Conservation (phyloP, 2,329 filamentous ascomycete genomes). For the Neopestalotiopsis sp. region DNA sequence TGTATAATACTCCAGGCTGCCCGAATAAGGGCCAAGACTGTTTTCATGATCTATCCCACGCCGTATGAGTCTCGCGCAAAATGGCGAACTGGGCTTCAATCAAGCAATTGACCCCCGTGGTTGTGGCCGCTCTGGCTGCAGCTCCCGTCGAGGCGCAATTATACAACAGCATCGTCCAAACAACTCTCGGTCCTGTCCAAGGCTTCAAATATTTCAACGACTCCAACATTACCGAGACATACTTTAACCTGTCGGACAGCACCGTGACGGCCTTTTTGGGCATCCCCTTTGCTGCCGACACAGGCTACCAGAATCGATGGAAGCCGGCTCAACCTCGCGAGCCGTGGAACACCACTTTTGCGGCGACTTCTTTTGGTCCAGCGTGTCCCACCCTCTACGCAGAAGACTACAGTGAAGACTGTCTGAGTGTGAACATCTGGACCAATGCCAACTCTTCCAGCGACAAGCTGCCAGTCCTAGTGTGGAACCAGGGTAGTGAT, state of each 20-base stretch:
- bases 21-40: too few relatives aligned
- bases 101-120: neutral
- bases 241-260: slow-evolving; percentile 4
- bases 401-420: slow-evolving; percentile 24
- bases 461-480: slow-evolving; percentile 3
- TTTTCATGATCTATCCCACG: too few relatives aligned
- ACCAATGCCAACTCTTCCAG: slow-evolving; percentile 7
- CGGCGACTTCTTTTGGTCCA: slow-evolving; percentile 26
- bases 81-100: neutral
- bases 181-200: neutral
- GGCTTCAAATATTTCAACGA: slow-evolving; percentile 12
- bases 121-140: neutral
- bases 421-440: slow-evolving; percentile 31
- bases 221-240: slow-evolving; percentile 4
- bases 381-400: slow-evolving; percentile 25
- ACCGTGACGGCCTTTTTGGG: slow-evolving; percentile 17
- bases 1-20: too few relatives aligned
- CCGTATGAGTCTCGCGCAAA: too few relatives aligned
- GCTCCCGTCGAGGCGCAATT: neutral
- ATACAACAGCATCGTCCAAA: slow-evolving; percentile 5
- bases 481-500: slow-evolving; percentile 8
- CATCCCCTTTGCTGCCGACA: slow-evolving; percentile 30
- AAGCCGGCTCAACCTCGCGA: slow-evolving; percentile 20
- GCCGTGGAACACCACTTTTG: slow-evolving; percentile 21
- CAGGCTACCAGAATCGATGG: slow-evolving; percentile 24